Base-by-base conservation (phyloP, 2,329 filamentous ascomycete genomes). In the Scortechinia acanthostroma region DNA sequence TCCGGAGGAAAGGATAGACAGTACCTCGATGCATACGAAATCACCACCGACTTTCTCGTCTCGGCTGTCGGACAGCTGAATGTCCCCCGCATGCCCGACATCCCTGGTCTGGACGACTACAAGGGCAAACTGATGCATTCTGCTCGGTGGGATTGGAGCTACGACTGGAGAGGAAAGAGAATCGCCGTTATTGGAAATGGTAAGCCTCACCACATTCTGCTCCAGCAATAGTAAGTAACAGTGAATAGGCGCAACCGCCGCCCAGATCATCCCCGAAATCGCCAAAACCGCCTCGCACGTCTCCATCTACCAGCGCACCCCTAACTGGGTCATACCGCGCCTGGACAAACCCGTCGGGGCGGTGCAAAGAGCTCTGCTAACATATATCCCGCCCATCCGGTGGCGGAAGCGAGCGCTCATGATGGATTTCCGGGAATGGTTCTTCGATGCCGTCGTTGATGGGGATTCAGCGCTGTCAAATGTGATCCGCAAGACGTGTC, bases 51-150 rank as follows among this genome's bases (percentile, higher is more conserved):
- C 51, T 79, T 79, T 48, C 57, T 81, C 10, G 64, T 80, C 17
- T 76, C 71, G 6, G 77, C 71, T 2, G 75, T 80, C 22, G 77
- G 78, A 1, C 75, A 80, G 51, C 57, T 81, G 25, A 81, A 81
- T 51, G 58, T 68, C 22, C 77, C 77, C n/a, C 25, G 25, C 10
- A n/a, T 10, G 25, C 25, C 25, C 10, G 25, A 30, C n/a, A 30
- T 30, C n/a, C 25, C 25, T 10, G 25, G 25, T n/a, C 25, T 30
- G n/a, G 10, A 30, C n/a, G 25, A 30, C n/a, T 30, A 10, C 25
- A 10, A 30, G n/a, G 25, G 25, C 10, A 30, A 30, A n/a, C 25
- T 30, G 25, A 30, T 73, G 64, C 76, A 80, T 49, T 73, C 70
- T 2, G 74, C 76, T 3, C 57, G 75, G n/a, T 80, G 76, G 75